phyloP scores from a whole-genome alignment of 2,329 filamentous ascomycete genomes.

The Calonectria naviculata region DNA sequence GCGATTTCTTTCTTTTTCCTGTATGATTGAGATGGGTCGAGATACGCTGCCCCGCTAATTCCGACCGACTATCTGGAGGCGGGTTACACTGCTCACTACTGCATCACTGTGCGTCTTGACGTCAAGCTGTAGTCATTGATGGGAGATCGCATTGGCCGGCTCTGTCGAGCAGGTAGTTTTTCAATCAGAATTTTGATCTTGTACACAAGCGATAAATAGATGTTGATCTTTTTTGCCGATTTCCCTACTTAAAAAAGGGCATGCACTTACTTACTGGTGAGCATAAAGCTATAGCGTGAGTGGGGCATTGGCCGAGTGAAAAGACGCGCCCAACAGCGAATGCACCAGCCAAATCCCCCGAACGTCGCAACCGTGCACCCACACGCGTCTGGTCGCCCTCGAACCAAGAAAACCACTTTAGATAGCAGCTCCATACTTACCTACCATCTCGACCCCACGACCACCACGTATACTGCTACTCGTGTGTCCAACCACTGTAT shows the following conservation, averaged over 20 bases:
- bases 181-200: too few relatives aligned
- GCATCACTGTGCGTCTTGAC: background rate
- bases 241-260: too few relatives aligned
- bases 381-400: constrained; percentile 13
- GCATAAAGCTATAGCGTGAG: background rate
- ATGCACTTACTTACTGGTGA: too few relatives aligned
- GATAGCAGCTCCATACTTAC: background rate
- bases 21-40: background rate
- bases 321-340: background rate
- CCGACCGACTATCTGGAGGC: background rate
- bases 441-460: background rate
- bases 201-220: too few relatives aligned
- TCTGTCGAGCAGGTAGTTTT: too few relatives aligned
- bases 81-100: background rate
- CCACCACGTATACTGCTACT: background rate
- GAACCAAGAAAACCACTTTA: constrained; percentile 14
- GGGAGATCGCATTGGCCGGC: background rate
- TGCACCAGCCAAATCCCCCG: background rate
- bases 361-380: constrained; percentile 12
- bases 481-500: constrained; percentile 4
- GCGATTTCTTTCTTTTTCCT: background rate
- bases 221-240: too few relatives aligned
- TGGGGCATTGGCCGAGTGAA: background rate
- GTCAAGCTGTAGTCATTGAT: background rate
- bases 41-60: background rate